A percentile compares a stretch with the other conserved stretches of the same genome.
These are phyloP conservation scores for Triangularia setosa DNA, from an alignment of 2,329 filamentous ascomycete genomes.

Conservation along the genomic window DNA sequence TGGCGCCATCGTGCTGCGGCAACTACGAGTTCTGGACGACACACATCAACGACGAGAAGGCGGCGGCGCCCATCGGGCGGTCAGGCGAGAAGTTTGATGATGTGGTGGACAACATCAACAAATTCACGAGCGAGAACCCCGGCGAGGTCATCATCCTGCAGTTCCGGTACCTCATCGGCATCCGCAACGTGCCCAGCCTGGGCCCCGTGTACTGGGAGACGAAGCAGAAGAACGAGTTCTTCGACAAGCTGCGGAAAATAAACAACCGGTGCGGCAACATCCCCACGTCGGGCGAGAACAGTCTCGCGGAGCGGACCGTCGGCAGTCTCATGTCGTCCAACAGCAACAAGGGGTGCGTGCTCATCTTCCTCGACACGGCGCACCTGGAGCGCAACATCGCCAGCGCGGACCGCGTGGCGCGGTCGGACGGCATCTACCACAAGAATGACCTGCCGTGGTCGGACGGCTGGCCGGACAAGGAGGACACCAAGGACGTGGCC, in stretches of 20 bases:
- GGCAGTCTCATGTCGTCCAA: conserved; percentile 30
- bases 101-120: conserved; percentile 41
- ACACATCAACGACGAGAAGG: conserved; percentile 19
- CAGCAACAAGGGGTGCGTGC: conserved; percentile 30
- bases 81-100: conserved; percentile 41
- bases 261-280: conserved; percentile 35
- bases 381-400: conserved; percentile 2
- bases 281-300: conserved; percentile 10
- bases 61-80: conserved; percentile 37
- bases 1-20: too few relatives aligned
- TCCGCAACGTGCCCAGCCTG: conserved; percentile 33
- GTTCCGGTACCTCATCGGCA: conserved; percentile 37
- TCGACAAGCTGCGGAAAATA: conserved; percentile 37
- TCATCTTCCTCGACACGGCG: conserved; percentile 28
- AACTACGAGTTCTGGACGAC: conserved; percentile 35
- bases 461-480: conserved; percentile 29
- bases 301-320: conserved; percentile 21
- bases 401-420: conserved; percentile 16
- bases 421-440: conserved; percentile 27
- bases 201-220: conserved; percentile 15
- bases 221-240: conserved; percentile 38
- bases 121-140: conserved; percentile 39
- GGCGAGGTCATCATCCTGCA: conserved; percentile 44
- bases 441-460: conserved; percentile 19
- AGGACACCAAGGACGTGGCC: background rate